Conservation (phyloP, 2,329 filamentous ascomycete genomes). For the Colletotrichum sp. region DNA sequence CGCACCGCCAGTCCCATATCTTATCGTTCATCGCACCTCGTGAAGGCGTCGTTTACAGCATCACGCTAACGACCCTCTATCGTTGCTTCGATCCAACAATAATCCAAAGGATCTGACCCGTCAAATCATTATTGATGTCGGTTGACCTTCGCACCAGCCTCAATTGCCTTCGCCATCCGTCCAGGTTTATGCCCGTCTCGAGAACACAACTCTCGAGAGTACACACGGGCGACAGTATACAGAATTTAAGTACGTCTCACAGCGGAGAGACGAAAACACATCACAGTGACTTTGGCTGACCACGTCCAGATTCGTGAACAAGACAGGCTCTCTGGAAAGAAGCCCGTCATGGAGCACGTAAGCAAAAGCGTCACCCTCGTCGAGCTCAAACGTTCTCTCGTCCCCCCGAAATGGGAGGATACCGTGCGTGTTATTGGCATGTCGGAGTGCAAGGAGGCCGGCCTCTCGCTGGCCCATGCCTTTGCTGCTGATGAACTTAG, state of each 20-base stretch:
- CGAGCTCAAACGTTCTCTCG: constrained; percentile 44
- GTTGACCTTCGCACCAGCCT: constrained; percentile 61
- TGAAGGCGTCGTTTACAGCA: constrained; percentile 13
- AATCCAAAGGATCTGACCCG: constrained; percentile 19
- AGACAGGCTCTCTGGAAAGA: constrained; percentile 1
- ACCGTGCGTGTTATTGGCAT: constrained; percentile 67
- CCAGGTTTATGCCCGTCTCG: constrained; percentile 61
- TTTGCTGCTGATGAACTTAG: constrained; percentile 78
- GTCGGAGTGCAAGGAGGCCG: constrained; percentile 73
- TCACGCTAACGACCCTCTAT: constrained; percentile 3
- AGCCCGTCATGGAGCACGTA: constrained; percentile 35
- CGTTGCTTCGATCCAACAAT: background rate
- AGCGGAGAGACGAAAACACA: background rate
- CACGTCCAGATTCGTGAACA: constrained; percentile 15
- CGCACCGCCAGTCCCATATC: background rate
- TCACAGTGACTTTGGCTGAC: background rate
- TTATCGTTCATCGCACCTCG: background rate
- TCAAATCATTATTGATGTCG: constrained; percentile 59
- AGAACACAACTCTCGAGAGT: constrained; percentile 58
- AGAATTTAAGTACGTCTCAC: constrained; percentile 50
- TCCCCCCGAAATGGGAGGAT: constrained; percentile 57
- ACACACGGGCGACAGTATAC: constrained; percentile 62
- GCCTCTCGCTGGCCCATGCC: constrained; percentile 73
- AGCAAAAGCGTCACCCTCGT: constrained; percentile 20
- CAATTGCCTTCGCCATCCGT: constrained; percentile 60